Base-by-base conservation (phyloP, 176 grass and related monocot species). In the Puya raimondii region DNA sequence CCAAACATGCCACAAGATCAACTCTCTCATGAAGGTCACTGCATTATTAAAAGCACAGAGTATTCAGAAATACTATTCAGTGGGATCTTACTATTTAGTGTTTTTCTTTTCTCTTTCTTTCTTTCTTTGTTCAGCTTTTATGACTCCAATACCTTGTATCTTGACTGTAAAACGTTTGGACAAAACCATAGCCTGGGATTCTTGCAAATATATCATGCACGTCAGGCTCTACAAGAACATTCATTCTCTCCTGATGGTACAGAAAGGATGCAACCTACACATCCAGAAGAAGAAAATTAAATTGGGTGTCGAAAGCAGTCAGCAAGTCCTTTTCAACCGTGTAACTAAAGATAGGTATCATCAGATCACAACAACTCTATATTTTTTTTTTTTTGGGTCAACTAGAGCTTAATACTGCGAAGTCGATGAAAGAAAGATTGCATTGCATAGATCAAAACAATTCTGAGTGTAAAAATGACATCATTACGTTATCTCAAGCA, bases 171-270 rank as follows among this genome's bases (percentile, higher is more conserved):
- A 99, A 99, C 71, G 94, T 99, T 65, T 99, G 94, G 47, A 99
- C 84, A 88, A 99, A 99, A 71, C 94, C 89, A 93, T 87, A 99
- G 82, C 94, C 94, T 80, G 90, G 90, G 78, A 93, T 90, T 74
- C 94, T 88, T 72, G 94, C 94, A 91, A 99, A 99, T 78, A 84
- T 78, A 90, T 99, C 94, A 84, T 99, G 90, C 64, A 99, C 90
- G 78, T 99, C 94, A 72, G 95, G 95, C 85, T 99, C 95, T 74
- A 99, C 95, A 78, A 99, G 95, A 84, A 99, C 94, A 86, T 88
- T 99, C 90, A 99, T 91, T 80, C 86, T 99, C 84, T 99, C 90
- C 82, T 93, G 90, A 78, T 93, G 81, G 76, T 99, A 73, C 18
- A 99, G 74, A 83, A 88, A 99, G 67, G 87, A 93, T 67, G 87